Evolutionary conservation across 2,329 filamentous ascomycete genomes (phyloP).

Genomic region (Beauveria brongniartii): DNA sequence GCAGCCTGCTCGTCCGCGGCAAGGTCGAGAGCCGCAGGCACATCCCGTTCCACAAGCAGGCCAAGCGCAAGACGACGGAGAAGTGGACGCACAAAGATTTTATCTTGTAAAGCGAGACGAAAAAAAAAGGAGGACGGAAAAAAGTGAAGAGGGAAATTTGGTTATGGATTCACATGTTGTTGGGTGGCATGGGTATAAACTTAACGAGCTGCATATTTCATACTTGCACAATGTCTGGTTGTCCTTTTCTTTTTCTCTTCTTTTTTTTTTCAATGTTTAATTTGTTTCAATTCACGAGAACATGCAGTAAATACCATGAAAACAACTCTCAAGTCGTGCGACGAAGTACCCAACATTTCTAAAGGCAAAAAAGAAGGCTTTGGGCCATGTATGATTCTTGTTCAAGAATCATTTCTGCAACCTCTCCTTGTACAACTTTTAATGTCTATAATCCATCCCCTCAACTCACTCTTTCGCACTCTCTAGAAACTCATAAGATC

Average conservation of each 20-base stretch:
- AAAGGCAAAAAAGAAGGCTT: background rate
- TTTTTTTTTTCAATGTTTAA: background rate
- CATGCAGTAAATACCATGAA: background rate
- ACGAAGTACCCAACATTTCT: background rate
- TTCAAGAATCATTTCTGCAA: background rate
- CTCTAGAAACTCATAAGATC: conserved; percentile 28
- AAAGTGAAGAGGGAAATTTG: background rate
- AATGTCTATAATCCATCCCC: too few species aligned
- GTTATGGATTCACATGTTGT: background rate
- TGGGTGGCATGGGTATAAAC: background rate
- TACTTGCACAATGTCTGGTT: background rate
- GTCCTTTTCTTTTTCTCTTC: background rate
- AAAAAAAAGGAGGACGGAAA: background rate
- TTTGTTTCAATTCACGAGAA: background rate
- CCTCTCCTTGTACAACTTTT: too few species aligned
- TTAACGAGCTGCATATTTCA: background rate
- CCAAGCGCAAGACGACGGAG: conserved; percentile 74
- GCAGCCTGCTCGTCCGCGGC: conserved; percentile 79
- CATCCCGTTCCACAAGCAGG: conserved; percentile 74
- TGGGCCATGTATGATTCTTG: too few species aligned
- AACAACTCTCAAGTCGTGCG: background rate
- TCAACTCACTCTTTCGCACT: background rate
- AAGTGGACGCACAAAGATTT: conserved; percentile 99
- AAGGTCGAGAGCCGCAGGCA: conserved; percentile 79
- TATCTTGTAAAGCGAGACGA: conserved; percentile 18